Percentiles rank a stretch among this genome's conserved stretches.
phyloP scores from a whole-genome alignment of 805 yeast genomes.

The Candida oleophila region DNA sequence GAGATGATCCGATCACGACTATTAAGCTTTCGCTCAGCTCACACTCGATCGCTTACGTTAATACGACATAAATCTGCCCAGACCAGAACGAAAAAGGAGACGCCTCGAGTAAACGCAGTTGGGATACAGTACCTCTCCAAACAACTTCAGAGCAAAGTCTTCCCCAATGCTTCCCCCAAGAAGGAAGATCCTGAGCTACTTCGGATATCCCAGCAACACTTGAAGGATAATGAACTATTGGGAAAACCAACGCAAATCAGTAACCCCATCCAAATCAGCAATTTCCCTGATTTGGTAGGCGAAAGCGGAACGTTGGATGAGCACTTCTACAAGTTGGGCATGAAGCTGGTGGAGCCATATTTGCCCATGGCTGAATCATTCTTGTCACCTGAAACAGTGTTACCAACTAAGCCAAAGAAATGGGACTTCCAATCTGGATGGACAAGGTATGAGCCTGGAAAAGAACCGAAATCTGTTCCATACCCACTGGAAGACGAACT shows the following conservation, averaged over 20 bases:
- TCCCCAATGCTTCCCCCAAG: conserved; percentile 42
- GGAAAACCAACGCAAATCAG: conserved; percentile 69
- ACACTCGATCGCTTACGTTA: background rate
- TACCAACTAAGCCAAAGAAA: conserved; percentile 41
- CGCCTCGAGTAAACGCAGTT: conserved; percentile 66
- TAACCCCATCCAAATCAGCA: conserved; percentile 55
- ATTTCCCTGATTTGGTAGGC: conserved; percentile 76
- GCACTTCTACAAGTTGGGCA: conserved; percentile 77
- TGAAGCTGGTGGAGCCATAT: conserved; percentile 59
- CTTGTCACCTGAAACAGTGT: conserved; percentile 19
- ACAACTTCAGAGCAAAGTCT: conserved; percentile 58
- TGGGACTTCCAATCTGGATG: conserved; percentile 77
- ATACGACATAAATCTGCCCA: background rate
- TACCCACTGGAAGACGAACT: conserved; percentile 71
- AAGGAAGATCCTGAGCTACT: conserved; percentile 26
- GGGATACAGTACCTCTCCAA: conserved; percentile 77
- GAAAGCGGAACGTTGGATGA: conserved; percentile 59
- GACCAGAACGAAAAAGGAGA: conserved; percentile 18
- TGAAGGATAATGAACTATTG: conserved; percentile 61
- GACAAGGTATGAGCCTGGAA: conserved; percentile 65
- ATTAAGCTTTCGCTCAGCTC: background rate
- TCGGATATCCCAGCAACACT: conserved; percentile 58
- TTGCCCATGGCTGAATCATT: conserved; percentile 49
- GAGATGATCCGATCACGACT: background rate
- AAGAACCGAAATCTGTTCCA: conserved; percentile 53